Evolutionary conservation across 2,329 filamentous ascomycete genomes (phyloP), one percentile per base, ranked within the genome.

Genomic region (Penicillium sp.): DNA sequence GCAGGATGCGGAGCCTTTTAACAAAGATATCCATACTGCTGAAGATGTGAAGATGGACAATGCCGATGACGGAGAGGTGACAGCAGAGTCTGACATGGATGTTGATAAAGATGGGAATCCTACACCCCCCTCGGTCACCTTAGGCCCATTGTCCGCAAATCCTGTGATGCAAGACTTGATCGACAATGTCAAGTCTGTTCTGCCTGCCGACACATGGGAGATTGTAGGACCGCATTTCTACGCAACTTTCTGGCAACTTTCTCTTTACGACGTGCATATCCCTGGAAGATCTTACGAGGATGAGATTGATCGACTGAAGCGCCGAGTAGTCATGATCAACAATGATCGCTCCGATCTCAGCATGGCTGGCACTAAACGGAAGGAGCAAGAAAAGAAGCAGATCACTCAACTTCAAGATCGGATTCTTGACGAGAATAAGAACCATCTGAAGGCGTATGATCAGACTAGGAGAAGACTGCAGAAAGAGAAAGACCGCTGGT

Each of bases 211-310:
- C 8, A 83, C 87, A 5, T 92, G 88, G 81, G 79, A 85, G 11
- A 85, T 85, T 50, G 83, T 97, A 51, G 92, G 87, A 44, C 82
- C 92, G 0, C 87, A 90, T 29, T 93, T 97, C 72, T 97, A 92
- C 69, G 86, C 90, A 44, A 90, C 90, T 0, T 99, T 99, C 76
- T 99, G 95, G 95, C 88, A 93, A 50, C 81, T 97, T 13, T 88
- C 92, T 27, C 83, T 96, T 3, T 87, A 90, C 46, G 93, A 99
- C 71, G 80, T 97, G 56, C 85, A 86, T 55, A 87, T 93, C 62
- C 90, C 91, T 1, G 86, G 86, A 60, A 83, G 86, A 33, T 90
- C 88, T 59, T 99, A 99, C 71, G 84, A 90, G 48, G 83, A 86
- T 16, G 92, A 96, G 69, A 87, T 88, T 35, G 84, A 86, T 21